Conservation (phyloP, 2,329 filamentous ascomycete genomes). For the Coniochaeta sp. region DNA sequence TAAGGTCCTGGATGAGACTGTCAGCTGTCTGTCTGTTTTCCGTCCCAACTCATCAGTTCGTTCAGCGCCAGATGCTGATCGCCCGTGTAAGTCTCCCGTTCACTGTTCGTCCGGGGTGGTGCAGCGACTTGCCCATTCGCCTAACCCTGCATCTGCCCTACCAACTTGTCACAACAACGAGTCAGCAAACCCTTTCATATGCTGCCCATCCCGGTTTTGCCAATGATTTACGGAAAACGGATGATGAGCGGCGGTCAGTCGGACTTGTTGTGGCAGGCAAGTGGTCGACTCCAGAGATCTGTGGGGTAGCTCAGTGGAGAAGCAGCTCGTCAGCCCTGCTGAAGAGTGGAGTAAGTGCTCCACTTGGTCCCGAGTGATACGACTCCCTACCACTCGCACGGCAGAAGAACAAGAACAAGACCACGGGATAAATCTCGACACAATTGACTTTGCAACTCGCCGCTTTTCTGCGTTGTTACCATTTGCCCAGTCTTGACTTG, state of each 20-base stretch:
- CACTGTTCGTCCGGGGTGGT: too few species aligned
- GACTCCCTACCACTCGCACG: neutral
- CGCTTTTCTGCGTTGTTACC: slow-evolving; percentile 6
- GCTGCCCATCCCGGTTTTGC: neutral
- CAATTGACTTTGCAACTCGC: neutral
- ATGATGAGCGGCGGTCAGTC: neutral
- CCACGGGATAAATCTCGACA: neutral
- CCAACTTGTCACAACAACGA: neutral
- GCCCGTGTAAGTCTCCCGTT: too few species aligned
- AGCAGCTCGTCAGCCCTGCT: neutral
- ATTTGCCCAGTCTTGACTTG: slow-evolving; percentile 7
- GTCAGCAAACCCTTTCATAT: too few species aligned
- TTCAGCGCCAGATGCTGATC: too few species aligned
- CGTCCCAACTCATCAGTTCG: too few species aligned
- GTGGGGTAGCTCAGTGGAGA: neutral
- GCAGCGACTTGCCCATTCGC: too few species aligned
- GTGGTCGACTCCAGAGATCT: neutral
- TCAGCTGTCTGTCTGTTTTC: too few species aligned
- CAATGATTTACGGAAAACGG: neutral
- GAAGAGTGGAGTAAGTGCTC: neutral
- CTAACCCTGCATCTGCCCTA: too few species aligned
- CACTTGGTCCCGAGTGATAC: neutral
- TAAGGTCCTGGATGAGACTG: too few species aligned
- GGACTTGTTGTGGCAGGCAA: neutral
- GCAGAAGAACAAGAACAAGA: neutral